Percentiles rank a stretch among this genome's conserved stretches.
Conservation (phyloP, 2,329 filamentous ascomycete genomes). For the Talaromyces pinophilus region DNA sequence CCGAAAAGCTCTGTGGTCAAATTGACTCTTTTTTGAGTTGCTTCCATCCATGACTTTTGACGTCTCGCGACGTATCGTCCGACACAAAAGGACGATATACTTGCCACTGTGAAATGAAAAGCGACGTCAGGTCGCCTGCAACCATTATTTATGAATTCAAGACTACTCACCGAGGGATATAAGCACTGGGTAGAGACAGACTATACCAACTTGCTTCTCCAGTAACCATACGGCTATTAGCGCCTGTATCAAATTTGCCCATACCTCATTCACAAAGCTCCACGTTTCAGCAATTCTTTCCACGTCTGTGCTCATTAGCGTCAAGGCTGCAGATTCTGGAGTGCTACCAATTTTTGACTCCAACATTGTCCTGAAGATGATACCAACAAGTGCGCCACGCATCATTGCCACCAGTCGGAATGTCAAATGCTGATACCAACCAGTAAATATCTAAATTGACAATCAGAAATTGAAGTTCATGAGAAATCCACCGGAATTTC, state of each 20-base stretch:
- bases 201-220: conserved; percentile 34
- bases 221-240: conserved; percentile 39
- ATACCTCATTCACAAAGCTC: conserved; percentile 30
- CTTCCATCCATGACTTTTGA: conserved; percentile 45
- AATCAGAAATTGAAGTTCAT: not conserved
- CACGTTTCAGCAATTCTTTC: conserved; percentile 12
- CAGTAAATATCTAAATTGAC: conserved; percentile 11
- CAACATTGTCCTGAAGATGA: conserved; percentile 15
- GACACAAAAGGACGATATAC: conserved; percentile 23
- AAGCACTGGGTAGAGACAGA: conserved; percentile 36
- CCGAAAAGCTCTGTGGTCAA: conserved; percentile 43
- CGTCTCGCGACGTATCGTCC: conserved; percentile 23
- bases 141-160: not conserved
- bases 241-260: conserved; percentile 40
- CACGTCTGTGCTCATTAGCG: conserved; percentile 18
- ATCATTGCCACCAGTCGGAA: conserved; percentile 17
- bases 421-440: conserved; percentile 18
- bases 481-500: not conserved
- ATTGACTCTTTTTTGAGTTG: conserved; percentile 46
- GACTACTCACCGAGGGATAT: conserved; percentile 32
- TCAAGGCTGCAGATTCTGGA: conserved; percentile 13
- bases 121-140: conserved; percentile 21
- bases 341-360: not conserved
- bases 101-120: conserved; percentile 21
- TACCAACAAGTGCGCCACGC: conserved; percentile 8